These are phyloP conservation scores for Hypomyces rosellus DNA, from an alignment of 2,329 filamentous ascomycete species.

Conservation along the genomic window DNA sequence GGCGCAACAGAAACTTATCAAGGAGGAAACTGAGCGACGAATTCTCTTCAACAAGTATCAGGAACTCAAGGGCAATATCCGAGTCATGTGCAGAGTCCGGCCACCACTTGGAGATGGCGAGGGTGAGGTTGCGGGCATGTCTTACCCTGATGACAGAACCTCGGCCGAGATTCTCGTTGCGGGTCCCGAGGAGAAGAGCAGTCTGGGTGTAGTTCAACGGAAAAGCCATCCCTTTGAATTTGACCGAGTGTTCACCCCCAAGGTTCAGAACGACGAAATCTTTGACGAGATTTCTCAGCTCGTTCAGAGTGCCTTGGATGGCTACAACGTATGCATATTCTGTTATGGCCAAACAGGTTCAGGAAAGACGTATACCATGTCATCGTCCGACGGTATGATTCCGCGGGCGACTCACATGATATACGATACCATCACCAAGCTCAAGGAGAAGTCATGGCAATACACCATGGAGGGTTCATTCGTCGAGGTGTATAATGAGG, in stretches of 20 bases:
- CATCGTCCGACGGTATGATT: constrained; percentile 85
- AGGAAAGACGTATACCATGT: constrained; percentile 97
- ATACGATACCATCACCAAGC: constrained; percentile 74
- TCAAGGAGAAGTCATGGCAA: constrained; percentile 87
- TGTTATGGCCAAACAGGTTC: constrained; percentile 97
- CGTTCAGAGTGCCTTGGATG: constrained; percentile 91
- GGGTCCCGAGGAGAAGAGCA: constrained; percentile 78
- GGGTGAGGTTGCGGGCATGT: constrained; percentile 64
- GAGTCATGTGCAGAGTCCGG: constrained; percentile 93
- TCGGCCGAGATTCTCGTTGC: constrained; percentile 80
- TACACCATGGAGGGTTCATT: constrained; percentile 95
- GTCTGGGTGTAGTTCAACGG: constrained; percentile 65
- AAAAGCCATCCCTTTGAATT: constrained; percentile 85
- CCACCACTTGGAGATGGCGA: constrained; percentile 58
- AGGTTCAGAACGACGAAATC: constrained; percentile 72
- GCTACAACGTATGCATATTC: constrained; percentile 98
- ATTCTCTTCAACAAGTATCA: constrained; percentile 97
- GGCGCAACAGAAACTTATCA: constrained; percentile 75
- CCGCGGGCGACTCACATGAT: constrained; percentile 89
- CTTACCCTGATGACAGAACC: constrained; percentile 77
- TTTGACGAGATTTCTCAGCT: constrained; percentile 97
- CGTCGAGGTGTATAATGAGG: constrained; percentile 97
- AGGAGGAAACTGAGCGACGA: constrained; percentile 82
- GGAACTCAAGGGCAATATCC: constrained; percentile 95
- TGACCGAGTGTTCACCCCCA: constrained; percentile 82